These are phyloP conservation scores for Collariella sp. DNA, from an alignment of 495 filamentous ascomycete genomes.

Conservation along the genomic window DNA sequence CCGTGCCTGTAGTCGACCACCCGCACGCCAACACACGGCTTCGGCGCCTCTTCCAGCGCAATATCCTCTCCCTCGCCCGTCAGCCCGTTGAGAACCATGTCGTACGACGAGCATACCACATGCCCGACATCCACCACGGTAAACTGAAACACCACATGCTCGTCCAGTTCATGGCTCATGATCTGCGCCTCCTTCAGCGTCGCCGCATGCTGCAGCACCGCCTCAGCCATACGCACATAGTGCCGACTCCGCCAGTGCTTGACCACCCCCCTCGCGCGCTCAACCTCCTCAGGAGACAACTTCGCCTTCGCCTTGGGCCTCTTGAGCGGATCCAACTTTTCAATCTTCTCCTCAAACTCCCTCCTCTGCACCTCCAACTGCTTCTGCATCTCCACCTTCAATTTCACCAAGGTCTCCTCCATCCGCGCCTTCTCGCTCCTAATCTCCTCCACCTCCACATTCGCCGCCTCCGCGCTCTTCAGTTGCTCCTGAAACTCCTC, in stretches of 20 bases:
- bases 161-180: slow-evolving; percentile 95
- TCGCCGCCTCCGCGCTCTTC: slow-evolving; percentile 65
- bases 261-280: slow-evolving; percentile 54
- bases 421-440: slow-evolving; percentile 76
- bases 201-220: slow-evolving; percentile 76
- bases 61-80: slow-evolving; percentile 79
- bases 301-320: slow-evolving; percentile 49
- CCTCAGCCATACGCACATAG: slow-evolving; percentile 93
- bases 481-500: slow-evolving; percentile 75
- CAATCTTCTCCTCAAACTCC: slow-evolving; percentile 58
- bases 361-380: slow-evolving; percentile 67
- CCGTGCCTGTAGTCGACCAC: slow-evolving; percentile 85
- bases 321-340: slow-evolving; percentile 41
- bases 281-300: slow-evolving; percentile 60
- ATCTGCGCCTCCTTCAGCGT: slow-evolving; percentile 92
- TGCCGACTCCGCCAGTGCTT: slow-evolving; percentile 74
- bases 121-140: slow-evolving; percentile 84
- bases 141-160: slow-evolving; percentile 91
- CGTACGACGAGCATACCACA: slow-evolving; percentile 83
- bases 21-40: slow-evolving; percentile 85
- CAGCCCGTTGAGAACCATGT: slow-evolving; percentile 88
- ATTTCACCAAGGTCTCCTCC: slow-evolving; percentile 69
- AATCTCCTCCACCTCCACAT: slow-evolving; percentile 75
- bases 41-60: slow-evolving; percentile 69
- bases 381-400: slow-evolving; percentile 80